Evolutionary conservation across 2,329 filamentous ascomycete genomes (phyloP), one percentile per base, ranked within the genome.

Genomic region (Colletotrichum scovillei): DNA sequence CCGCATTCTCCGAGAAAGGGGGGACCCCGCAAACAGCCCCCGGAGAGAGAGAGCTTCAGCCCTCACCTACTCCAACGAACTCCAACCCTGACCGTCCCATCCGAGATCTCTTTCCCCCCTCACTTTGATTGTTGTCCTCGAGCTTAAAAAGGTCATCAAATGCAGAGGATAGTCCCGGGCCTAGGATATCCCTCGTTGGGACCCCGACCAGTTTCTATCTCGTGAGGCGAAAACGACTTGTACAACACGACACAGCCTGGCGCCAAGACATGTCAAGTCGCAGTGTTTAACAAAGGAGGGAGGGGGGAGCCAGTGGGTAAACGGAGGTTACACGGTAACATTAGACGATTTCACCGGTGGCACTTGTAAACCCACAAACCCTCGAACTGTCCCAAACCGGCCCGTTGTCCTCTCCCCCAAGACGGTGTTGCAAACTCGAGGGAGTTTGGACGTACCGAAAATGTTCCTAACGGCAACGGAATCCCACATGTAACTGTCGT

Each of bases 181-280:
- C 24, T 28, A 5, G 59, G 42, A n/a, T 49, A 6, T n/a, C 6
- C 42, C 19, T 49, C 42, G 42, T 49, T 62, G 22, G 46, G 24
- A 26, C 59, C 24, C 11, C 59, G 11, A 49, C 8, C 1, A 42
- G 38, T 16, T 22, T 62, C 32, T 9, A n/a, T 60, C 57, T 30
- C 35, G 30, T 9, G n/a, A 6, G 16, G 32, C 57, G 55, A 16
- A 62, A 22, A 42, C 58, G 56, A 42, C 14, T 5, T 14, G 14
- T 42, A 42, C 14, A 16, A 42, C 56, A 35, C 57, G 24, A 46
- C 38, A 28, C 32, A 46, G 58, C 58, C 38, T 24, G 7, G 19
- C 19, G 59, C 59, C 59, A 63, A 63, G 59, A 63, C 42, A 52
- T 63, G 26, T 52, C 59, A 52, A 22, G 42, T 49, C 24, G 26